These are phyloP conservation scores for Fusarium nanum DNA, from an alignment of 2,329 filamentous ascomycete species.

Conservation along the genomic window DNA sequence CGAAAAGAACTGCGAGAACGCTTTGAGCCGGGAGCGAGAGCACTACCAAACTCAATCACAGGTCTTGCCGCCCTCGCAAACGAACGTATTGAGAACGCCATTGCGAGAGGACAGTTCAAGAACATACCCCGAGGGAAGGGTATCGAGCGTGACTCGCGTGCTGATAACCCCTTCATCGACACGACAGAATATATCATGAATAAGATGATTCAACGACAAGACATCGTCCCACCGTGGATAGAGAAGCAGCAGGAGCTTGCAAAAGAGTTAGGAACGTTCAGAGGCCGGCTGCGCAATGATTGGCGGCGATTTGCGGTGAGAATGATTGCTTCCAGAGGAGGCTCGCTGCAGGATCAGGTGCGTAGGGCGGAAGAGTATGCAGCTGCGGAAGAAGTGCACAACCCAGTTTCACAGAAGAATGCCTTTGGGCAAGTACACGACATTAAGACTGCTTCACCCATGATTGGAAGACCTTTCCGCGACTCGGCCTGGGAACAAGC, in stretches of 20 bases:
- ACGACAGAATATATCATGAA: slow-evolving; percentile 99
- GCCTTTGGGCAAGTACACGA: slow-evolving; percentile 53
- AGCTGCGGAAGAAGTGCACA: slow-evolving; percentile 74
- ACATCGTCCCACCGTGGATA: slow-evolving; percentile 97
- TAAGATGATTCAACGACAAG: slow-evolving; percentile 96
- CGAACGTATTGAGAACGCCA: slow-evolving; percentile 92
- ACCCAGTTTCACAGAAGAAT: slow-evolving; percentile 64
- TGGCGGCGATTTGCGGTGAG: slow-evolving; percentile 87
- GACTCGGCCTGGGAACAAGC: slow-evolving; percentile 79
- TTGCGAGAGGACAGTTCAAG: slow-evolving; percentile 87
- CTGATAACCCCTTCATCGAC: slow-evolving; percentile 89
- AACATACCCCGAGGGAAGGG: slow-evolving; percentile 84
- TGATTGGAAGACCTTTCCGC: slow-evolving; percentile 71
- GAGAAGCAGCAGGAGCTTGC: slow-evolving; percentile 96
- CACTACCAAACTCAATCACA: slow-evolving; percentile 79
- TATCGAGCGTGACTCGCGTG: slow-evolving; percentile 83
- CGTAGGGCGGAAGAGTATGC: slow-evolving; percentile 78
- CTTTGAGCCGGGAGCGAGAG: slow-evolving; percentile 77
- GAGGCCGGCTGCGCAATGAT: slow-evolving; percentile 78
- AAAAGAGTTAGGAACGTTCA: slow-evolving; percentile 75
- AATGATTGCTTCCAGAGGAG: slow-evolving; percentile 81
- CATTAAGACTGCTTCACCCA: slow-evolving; percentile 51
- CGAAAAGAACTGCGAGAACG: slow-evolving; percentile 81
- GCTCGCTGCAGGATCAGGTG: slow-evolving; percentile 79
- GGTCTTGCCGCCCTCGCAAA: slow-evolving; percentile 88